phyloP scores from a whole-genome alignment of 1,139 yeast genomes.

The Sugiyamaella sp. region DNA sequence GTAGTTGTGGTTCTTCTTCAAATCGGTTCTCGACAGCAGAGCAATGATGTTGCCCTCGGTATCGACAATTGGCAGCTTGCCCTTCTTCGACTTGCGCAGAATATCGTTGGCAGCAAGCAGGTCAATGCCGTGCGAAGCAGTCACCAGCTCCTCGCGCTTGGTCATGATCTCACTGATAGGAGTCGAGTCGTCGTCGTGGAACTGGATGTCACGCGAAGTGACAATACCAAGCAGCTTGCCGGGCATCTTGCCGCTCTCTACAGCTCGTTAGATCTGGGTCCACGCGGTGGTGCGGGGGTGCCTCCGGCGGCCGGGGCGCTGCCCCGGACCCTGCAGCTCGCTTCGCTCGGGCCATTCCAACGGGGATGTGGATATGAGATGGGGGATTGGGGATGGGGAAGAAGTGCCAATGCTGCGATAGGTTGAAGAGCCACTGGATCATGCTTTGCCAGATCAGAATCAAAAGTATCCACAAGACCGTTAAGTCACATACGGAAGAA shows the following conservation, averaged over 20 bases:
- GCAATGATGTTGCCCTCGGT: conserved; percentile 74
- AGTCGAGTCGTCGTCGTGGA: conserved; percentile 72
- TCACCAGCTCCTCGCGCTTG: conserved; percentile 63
- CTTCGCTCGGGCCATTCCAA: too few species aligned
- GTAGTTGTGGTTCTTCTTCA: conserved; percentile 91
- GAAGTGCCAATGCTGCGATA: too few species aligned
- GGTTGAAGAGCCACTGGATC: too few species aligned
- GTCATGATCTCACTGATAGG: conserved; percentile 85
- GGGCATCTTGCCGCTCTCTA: conserved; percentile 83
- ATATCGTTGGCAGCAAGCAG: conserved; percentile 87
- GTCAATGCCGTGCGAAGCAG: conserved; percentile 72
- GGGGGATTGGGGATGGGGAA: too few species aligned
- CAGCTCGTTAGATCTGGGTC: conserved; percentile 7
- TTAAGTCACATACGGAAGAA: conserved; percentile 97
- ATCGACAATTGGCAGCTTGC: conserved; percentile 94
- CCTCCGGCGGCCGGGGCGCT: too few species aligned
- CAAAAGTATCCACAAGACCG: conserved; percentile 90
- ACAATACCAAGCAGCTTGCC: conserved; percentile 93
- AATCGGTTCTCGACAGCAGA: conserved; percentile 91
- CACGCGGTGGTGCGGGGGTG: too few species aligned
- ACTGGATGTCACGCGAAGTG: conserved; percentile 96
- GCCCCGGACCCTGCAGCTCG: too few species aligned
- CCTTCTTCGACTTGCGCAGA: conserved; percentile 91
- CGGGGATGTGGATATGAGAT: too few species aligned
- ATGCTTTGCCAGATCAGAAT: too few species aligned